phyloP scores from a whole-genome alignment of 495 filamentous ascomycete species.

The Lasiosphaeriaceae sp. region DNA sequence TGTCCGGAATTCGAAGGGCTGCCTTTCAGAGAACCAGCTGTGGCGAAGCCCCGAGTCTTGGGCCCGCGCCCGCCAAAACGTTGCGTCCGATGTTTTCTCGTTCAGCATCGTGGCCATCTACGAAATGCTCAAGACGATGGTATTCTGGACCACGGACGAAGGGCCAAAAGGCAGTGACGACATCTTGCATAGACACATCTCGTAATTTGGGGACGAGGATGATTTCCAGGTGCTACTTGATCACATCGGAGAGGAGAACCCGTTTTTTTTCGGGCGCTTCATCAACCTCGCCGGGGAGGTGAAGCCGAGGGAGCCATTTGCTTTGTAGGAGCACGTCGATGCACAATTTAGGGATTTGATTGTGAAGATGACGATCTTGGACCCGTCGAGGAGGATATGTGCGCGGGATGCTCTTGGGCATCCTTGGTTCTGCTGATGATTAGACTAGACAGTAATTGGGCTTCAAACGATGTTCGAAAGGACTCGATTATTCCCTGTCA shows the following conservation, averaged over 20 bases:
- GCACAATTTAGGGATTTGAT: slow-evolving; percentile 12
- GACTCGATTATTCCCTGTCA: no score
- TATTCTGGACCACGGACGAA: background rate
- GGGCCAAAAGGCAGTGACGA: background rate
- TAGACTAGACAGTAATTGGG: no score
- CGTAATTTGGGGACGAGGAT: background rate
- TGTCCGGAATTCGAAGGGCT: slow-evolving; percentile 25
- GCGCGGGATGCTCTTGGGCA: slow-evolving; percentile 31
- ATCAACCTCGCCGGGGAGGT: background rate
- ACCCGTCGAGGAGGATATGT: slow-evolving; percentile 28
- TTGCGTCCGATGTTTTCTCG: slow-evolving; percentile 35
- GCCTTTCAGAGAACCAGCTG: slow-evolving; percentile 34
- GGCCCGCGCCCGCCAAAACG: slow-evolving; percentile 28
- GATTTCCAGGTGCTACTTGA: slow-evolving; percentile 26
- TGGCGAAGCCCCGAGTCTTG: slow-evolving; percentile 38
- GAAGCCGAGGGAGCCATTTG: background rate
- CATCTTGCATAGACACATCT: background rate
- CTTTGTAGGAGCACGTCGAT: background rate
- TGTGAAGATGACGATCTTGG: slow-evolving; percentile 21
- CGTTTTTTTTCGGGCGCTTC: slow-evolving; percentile 28
- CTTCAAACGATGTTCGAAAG: no score
- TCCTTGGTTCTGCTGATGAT: slow-evolving; percentile 33
- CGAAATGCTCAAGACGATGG: slow-evolving; percentile 14
- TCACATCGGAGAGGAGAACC: slow-evolving; percentile 30
- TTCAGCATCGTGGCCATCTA: slow-evolving; percentile 30